Conservation (phyloP, 192 early-diverging fungal species). For the Thoreauomyces humboldtii region DNA sequence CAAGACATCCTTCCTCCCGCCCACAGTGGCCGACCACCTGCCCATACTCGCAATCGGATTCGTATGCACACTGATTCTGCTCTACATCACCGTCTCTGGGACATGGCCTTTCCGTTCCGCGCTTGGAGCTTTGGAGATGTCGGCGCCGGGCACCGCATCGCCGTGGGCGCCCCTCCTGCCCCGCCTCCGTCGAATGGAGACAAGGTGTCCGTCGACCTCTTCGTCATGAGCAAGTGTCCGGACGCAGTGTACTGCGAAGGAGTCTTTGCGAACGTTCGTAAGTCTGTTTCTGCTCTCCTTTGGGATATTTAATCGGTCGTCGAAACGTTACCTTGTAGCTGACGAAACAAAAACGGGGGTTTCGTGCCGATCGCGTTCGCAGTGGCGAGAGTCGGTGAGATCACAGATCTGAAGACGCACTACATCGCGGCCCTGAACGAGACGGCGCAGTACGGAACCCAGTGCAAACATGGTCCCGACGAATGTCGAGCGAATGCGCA, state of each 20-base stretch:
- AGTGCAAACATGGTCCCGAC: conserved; percentile 50
- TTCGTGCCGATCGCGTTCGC: not conserved
- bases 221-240: conserved; percentile 75
- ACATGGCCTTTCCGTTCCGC: no score
- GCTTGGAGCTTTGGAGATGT: no score
- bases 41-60: no score
- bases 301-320: not conserved
- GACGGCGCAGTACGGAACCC: conserved; percentile 29
- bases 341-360: no score
- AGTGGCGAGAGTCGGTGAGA: conserved; percentile 41
- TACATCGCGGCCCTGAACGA: conserved; percentile 46
- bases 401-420: conserved; percentile 43
- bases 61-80: no score
- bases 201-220: conserved; percentile 55
- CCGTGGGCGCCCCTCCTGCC: not conserved
- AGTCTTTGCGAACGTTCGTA: conserved; percentile 44
- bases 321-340: not conserved
- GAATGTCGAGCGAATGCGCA: conserved; percentile 57
- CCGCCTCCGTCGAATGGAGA: not conserved
- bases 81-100: no score
- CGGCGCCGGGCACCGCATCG: no score
- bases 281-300: conserved; percentile 14
- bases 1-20: no score
- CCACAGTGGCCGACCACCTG: no score
- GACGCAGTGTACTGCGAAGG: conserved; percentile 45